Conservation (phyloP, 1,139 yeast genomes). For the Lodderomyces pseudojiufengensis region DNA sequence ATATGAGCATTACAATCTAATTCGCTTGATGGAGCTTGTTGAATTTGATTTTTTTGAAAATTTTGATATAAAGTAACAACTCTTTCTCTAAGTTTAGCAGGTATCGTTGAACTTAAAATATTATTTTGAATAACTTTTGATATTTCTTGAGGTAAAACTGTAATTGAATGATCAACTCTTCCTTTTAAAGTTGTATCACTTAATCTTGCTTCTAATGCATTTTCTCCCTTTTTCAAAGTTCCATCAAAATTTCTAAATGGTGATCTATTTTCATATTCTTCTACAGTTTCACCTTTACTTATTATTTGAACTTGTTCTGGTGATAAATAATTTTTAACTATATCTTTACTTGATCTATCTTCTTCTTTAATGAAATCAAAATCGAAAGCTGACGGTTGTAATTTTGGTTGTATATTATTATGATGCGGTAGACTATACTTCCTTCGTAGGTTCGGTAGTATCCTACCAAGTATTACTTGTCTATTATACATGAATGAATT, state of each 20-base stretch:
- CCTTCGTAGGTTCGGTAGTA: slow-evolving; percentile 1
- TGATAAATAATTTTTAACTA: slow-evolving; percentile 6
- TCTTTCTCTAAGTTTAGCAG: slow-evolving; percentile 52
- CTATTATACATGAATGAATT: neutral
- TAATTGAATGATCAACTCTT: slow-evolving; percentile 41
- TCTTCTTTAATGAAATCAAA: slow-evolving; percentile 9
- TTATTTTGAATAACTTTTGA: slow-evolving; percentile 57
- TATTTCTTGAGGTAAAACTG: slow-evolving; percentile 50
- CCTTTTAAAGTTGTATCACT: slow-evolving; percentile 47
- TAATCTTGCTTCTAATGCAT: slow-evolving; percentile 51
- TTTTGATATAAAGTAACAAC: slow-evolving; percentile 52
- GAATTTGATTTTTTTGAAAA: slow-evolving; percentile 49
- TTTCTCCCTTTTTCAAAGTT: slow-evolving; percentile 39
- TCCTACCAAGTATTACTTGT: neutral
- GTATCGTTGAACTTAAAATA: slow-evolving; percentile 51
- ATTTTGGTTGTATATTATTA: too few relatives aligned
- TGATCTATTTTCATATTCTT: slow-evolving; percentile 14
- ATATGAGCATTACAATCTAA: slow-evolving; percentile 79
- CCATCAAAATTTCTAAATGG: slow-evolving; percentile 41
- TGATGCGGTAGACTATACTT: neutral
- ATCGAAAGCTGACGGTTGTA: neutral
- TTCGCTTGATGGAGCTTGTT: slow-evolving; percentile 47
- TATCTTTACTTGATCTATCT: slow-evolving; percentile 5
- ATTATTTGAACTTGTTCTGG: slow-evolving; percentile 5
- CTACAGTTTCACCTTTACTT: neutral